These are phyloP conservation scores for Pestalotiopsis sp. DNA, from an alignment of 2,329 filamentous ascomycete genomes.

Conservation along the genomic window DNA sequence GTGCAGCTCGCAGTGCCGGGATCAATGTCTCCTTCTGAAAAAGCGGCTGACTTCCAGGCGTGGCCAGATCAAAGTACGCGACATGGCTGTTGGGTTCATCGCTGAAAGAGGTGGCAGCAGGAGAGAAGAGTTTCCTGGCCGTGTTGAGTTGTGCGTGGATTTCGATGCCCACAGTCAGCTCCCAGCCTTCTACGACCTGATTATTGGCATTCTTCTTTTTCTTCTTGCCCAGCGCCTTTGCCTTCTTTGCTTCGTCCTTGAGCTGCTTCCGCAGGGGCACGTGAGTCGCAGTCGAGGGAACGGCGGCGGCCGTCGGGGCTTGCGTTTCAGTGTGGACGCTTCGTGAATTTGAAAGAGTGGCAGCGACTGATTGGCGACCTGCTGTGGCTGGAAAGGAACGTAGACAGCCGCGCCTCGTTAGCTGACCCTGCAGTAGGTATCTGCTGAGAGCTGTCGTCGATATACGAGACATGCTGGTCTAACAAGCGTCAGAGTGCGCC, in stretches of 20 bases:
- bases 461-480: conserved; percentile 45
- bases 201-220: conserved; percentile 48
- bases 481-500: not conserved
- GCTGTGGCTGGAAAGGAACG: conserved; percentile 16
- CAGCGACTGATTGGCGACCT: not conserved
- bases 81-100: conserved; percentile 83
- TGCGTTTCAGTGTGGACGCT: conserved; percentile 3
- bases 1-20: conserved; percentile 86
- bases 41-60: conserved; percentile 84
- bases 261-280: conserved; percentile 71
- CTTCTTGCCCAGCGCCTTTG: conserved; percentile 44
- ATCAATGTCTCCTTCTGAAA: conserved; percentile 85
- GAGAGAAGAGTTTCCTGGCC: conserved; percentile 84
- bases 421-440: conserved; percentile 50
- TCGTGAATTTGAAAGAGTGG: not conserved
- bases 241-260: conserved; percentile 65
- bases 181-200: conserved; percentile 72
- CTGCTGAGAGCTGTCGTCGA: conserved; percentile 46
- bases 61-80: conserved; percentile 83
- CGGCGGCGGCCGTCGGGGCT: not conserved
- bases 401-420: conserved; percentile 46
- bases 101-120: conserved; percentile 65
- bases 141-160: conserved; percentile 97
- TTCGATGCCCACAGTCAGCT: conserved; percentile 93
- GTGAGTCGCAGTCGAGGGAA: conserved; percentile 14